Evolutionary conservation across 2,329 filamentous ascomycete species (phyloP).

Genomic region (Cylindrodendrum hubeiense): DNA sequence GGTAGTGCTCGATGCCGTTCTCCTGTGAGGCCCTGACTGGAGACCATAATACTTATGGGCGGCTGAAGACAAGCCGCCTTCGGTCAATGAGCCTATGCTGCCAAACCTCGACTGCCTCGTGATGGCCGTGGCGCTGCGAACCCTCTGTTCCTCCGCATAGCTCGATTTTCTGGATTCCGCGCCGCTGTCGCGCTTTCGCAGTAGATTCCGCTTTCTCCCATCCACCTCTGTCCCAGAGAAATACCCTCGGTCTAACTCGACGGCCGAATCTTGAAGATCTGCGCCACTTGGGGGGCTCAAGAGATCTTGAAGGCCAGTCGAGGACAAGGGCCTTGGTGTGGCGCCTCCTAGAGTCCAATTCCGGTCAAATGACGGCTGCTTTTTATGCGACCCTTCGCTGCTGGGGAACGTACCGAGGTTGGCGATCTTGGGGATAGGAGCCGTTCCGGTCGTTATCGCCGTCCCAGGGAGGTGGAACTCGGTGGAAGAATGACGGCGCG

Average conservation of each 20-base stretch:
- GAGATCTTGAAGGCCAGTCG: constrained; percentile 62
- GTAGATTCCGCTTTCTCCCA: constrained; percentile 78
- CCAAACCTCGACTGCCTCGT: constrained; percentile 83
- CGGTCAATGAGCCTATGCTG: constrained; percentile 81
- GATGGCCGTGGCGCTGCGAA: constrained; percentile 73
- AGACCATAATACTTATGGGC: constrained; percentile 78
- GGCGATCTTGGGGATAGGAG: constrained; percentile 54
- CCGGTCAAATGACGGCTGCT: constrained; percentile 77
- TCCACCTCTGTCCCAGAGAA: constrained; percentile 92
- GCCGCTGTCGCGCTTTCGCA: constrained; percentile 80
- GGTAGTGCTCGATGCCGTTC: constrained; percentile 71
- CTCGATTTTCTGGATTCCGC: constrained; percentile 79
- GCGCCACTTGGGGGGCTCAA: constrained; percentile 51
- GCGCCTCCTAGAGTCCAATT: constrained; percentile 76
- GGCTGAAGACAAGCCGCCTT: constrained; percentile 71
- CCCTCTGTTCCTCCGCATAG: constrained; percentile 79
- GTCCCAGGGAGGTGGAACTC: constrained; percentile 69
- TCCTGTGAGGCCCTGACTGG: constrained; percentile 62
- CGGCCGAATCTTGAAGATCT: constrained; percentile 60
- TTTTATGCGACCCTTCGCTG: constrained; percentile 64
- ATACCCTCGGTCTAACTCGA: constrained; percentile 87
- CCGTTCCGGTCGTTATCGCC: constrained; percentile 33
- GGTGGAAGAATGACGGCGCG: constrained; percentile 87
- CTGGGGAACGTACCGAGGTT: constrained; percentile 58
- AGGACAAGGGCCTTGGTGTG: constrained; percentile 63